These are phyloP conservation scores for Phaffia rhodozyma DNA, from an alignment of 1,284 basidiomycete species.

Conservation along the genomic window DNA sequence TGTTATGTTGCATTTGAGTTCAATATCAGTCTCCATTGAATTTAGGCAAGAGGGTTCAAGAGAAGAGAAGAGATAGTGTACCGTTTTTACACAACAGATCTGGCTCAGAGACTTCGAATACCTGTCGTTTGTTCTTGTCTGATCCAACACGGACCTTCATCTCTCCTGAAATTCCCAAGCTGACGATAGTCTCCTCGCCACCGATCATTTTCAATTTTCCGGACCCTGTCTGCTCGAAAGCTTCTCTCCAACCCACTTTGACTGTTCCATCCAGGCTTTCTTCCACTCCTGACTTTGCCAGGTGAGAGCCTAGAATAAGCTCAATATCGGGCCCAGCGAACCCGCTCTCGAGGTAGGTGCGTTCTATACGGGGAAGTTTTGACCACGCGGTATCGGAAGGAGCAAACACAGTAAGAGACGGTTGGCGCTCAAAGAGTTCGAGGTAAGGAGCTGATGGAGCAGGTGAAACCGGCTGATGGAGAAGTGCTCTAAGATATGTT, in stretches of 20 bases:
- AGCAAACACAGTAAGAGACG: constrained; percentile 79
- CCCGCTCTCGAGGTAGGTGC: constrained; percentile 70
- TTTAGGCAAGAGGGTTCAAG: too few relatives aligned
- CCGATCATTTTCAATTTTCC: constrained; percentile 26
- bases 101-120: constrained; percentile 23
- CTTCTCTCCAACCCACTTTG: constrained; percentile 25
- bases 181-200: constrained; percentile 6
- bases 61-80: constrained; percentile 34
- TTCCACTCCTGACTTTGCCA: constrained; percentile 40
- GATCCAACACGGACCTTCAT: constrained; percentile 13
- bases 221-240: constrained; percentile 1
- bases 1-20: background rate
- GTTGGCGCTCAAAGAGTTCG: constrained; percentile 35
- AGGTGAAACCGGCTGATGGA: constrained; percentile 34
- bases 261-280: background rate
- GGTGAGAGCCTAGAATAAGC: constrained; percentile 64
- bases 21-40: background rate
- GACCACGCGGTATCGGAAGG: constrained; percentile 73
- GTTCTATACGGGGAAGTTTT: constrained; percentile 52
- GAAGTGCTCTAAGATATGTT: constrained; percentile 55
- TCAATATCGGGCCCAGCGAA: constrained; percentile 67
- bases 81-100: constrained; percentile 35
- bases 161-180: constrained; percentile 15
- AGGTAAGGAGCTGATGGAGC: constrained; percentile 49
- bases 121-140: background rate